Percentiles rank a stretch among this genome's conserved stretches.
Evolutionary conservation across 176 grass and related monocot genomes (phyloP).

Genomic region (Oryza rufipogon): DNA sequence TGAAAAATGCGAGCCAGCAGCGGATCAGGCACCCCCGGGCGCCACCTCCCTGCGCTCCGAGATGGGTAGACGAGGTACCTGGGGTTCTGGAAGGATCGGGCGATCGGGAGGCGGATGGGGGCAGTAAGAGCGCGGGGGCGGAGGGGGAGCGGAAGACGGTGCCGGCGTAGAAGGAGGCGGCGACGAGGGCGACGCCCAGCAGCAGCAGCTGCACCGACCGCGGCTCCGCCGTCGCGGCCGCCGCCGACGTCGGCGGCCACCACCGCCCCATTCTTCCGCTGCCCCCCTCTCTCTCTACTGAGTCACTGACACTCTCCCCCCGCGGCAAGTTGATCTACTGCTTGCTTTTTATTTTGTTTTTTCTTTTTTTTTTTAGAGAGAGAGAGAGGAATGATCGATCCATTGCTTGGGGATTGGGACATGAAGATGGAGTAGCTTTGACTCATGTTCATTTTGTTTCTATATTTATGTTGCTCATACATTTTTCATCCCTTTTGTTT

Average conservation of each 20-base stretch:
- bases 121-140: constrained; percentile 28
- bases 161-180: constrained; percentile 77
- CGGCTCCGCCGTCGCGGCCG: constrained; percentile 50
- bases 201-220: constrained; percentile 58
- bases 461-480: neutral
- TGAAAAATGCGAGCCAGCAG: constrained; percentile 11
- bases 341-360: neutral
- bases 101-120: constrained; percentile 9
- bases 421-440: neutral
- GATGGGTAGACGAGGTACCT: constrained; percentile 24
- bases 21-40: neutral
- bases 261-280: constrained; percentile 38
- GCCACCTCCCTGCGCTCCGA: neutral
- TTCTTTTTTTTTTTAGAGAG: neutral
- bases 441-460: neutral
- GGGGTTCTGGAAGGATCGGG: constrained; percentile 23
- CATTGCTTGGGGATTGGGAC: neutral
- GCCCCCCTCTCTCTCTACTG: neutral
- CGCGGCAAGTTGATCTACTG: constrained; percentile 23
- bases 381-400: neutral
- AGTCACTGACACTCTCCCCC: neutral
- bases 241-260: constrained; percentile 45
- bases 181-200: constrained; percentile 58
- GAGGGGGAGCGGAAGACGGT: constrained; percentile 66
- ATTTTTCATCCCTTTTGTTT: no score